These are phyloP conservation scores for Petunia axillaris DNA, from an alignment of 257 asterid genomes.

Conservation along the genomic window DNA sequence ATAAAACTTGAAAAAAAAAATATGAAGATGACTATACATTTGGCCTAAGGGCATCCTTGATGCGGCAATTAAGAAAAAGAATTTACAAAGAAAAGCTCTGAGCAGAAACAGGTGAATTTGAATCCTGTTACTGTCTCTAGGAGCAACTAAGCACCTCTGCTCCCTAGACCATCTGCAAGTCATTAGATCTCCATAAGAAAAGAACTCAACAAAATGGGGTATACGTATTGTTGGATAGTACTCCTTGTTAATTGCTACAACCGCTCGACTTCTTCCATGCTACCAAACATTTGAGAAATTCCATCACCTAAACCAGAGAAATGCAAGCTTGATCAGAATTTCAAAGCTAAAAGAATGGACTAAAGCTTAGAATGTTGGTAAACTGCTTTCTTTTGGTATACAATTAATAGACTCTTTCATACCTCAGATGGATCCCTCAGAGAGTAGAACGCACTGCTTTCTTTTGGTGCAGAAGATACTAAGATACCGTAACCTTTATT, in stretches of 20 bases:
- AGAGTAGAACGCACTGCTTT: conserved; percentile 85
- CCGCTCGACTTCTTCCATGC: conserved; percentile 61
- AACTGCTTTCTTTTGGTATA: not conserved
- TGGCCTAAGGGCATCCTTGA: conserved; percentile 63
- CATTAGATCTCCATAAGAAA: conserved; percentile 26
- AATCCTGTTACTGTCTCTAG: conserved; percentile 21
- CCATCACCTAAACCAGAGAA: conserved; percentile 67
- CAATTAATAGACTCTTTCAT: conserved; percentile 24
- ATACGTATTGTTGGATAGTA: conserved; percentile 20
- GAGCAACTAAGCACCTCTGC: conserved; percentile 58
- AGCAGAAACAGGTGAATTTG: conserved; percentile 30
- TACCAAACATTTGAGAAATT: conserved; percentile 72
- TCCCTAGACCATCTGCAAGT: conserved; percentile 42
- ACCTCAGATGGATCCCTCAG: conserved; percentile 93
- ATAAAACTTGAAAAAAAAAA: not conserved
- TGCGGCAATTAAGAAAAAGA: conserved; percentile 30
- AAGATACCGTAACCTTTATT: conserved; percentile 80
- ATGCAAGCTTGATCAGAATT: not conserved
- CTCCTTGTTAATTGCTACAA: conserved; percentile 26
- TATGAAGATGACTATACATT: conserved; percentile 20
- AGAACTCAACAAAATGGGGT: conserved; percentile 29
- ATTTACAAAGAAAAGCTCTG: conserved; percentile 32
- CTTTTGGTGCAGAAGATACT: conserved; percentile 85
- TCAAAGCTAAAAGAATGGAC: not conserved
- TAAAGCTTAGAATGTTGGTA: not conserved